These are phyloP conservation scores for Penicillium occitanis DNA, from an alignment of 2,329 filamentous ascomycete genomes.

Conservation along the genomic window DNA sequence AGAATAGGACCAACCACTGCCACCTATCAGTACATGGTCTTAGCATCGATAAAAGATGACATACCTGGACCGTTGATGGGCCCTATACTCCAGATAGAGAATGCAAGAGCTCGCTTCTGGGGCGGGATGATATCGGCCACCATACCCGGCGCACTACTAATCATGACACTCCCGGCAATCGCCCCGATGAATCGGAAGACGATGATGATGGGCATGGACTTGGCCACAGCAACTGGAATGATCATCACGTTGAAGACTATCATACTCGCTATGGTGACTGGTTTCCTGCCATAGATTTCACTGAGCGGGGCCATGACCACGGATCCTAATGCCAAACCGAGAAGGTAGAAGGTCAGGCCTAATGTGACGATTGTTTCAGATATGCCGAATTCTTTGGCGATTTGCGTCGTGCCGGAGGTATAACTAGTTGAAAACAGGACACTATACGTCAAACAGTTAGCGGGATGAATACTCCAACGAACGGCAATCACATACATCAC, in stretches of 20 bases:
- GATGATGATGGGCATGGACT: constrained; percentile 53
- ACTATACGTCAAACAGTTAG: constrained; percentile 32
- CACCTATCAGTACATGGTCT: too few relatives aligned
- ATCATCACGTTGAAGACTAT: constrained; percentile 50
- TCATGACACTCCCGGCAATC: constrained; percentile 28
- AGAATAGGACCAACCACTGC: constrained; percentile 64
- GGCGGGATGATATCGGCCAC: constrained; percentile 47
- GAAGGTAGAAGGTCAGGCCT: constrained; percentile 21
- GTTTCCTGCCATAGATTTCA: constrained; percentile 29
- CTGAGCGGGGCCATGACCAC: constrained; percentile 29
- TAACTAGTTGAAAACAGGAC: constrained; percentile 78
- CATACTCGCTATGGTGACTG: constrained; percentile 52
- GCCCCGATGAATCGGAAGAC: constrained; percentile 31
- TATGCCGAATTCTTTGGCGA: constrained; percentile 56
- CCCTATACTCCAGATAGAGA: constrained; percentile 79
- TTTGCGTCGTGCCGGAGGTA: constrained; percentile 67
- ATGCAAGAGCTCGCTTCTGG: constrained; percentile 75
- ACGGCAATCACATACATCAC: constrained; percentile 44
- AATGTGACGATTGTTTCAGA: constrained; percentile 46
- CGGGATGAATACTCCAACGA: neutral
- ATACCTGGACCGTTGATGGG: constrained; percentile 71
- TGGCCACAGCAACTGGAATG: constrained; percentile 21
- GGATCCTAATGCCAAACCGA: constrained; percentile 24
- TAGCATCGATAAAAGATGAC: constrained; percentile 21
- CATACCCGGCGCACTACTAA: constrained; percentile 29